Conservation (phyloP, 768 basidiomycete species). For the Atractiella rhizophila region DNA sequence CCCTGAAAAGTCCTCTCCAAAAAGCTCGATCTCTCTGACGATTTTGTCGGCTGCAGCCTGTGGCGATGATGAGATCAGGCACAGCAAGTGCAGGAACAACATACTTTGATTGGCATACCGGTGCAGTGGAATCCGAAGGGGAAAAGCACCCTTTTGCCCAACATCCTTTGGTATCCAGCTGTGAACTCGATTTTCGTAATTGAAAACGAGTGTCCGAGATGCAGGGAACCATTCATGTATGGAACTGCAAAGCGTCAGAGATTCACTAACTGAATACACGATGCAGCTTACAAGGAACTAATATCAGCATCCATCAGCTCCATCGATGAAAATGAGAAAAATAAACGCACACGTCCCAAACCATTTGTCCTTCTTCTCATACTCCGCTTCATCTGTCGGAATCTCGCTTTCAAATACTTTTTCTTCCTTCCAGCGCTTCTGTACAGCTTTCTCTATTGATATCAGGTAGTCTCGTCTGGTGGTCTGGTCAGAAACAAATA, state of each 20-base stretch:
- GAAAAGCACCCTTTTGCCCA: constrained; percentile 80
- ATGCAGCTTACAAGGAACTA: too few species aligned
- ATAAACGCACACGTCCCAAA: neutral
- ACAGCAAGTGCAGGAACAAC: constrained; percentile 16
- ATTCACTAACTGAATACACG: neutral
- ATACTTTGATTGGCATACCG: constrained; percentile 95
- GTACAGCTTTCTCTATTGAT: constrained; percentile 58
- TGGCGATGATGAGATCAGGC: neutral
- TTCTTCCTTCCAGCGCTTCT: constrained; percentile 45
- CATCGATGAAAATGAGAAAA: neutral
- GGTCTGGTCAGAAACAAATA: constrained; percentile 47
- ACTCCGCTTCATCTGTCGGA: neutral
- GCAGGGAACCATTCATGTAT: constrained; percentile 96
- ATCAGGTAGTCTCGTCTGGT: constrained; percentile 74
- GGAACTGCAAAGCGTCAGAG: neutral
- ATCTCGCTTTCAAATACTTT: neutral
- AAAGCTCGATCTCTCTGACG: constrained; percentile 85
- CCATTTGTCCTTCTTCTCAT: neutral
- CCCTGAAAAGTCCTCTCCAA: constrained; percentile 64
- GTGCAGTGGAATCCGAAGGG: constrained; percentile 97
- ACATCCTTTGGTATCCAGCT: constrained; percentile 77
- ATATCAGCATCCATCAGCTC: too few species aligned
- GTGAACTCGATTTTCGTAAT: constrained; percentile 95
- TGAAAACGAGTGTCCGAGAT: constrained; percentile 91
- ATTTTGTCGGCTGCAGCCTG: constrained; percentile 95